Percentiles rank a stretch among this genome's conserved stretches.
phyloP scores from a whole-genome alignment of 805 yeast genomes.

The Ogataea zsoltii region DNA sequence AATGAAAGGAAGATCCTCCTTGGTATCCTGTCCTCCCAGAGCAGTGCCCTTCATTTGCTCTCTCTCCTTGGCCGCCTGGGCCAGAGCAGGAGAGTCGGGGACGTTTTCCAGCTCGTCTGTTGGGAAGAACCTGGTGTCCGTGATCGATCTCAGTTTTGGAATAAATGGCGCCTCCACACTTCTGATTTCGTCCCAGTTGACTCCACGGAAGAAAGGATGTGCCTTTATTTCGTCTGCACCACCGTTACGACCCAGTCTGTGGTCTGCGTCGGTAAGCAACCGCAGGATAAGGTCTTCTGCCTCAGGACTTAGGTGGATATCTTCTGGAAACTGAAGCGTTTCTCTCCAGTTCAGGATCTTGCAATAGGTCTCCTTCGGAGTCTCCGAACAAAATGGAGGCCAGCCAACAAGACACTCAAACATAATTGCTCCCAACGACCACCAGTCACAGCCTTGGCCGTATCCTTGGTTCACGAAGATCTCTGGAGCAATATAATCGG shows the following conservation, averaged over 20 bases:
- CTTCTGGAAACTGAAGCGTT: conserved; percentile 85
- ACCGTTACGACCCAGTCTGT: conserved; percentile 82
- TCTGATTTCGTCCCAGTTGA: conserved; percentile 87
- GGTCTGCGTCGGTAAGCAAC: conserved; percentile 74
- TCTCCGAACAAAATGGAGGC: conserved; percentile 96
- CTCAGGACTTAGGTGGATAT: conserved; percentile 84
- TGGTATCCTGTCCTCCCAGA: conserved; percentile 46
- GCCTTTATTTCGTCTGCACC: conserved; percentile 89
- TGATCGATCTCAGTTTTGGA: conserved; percentile 86
- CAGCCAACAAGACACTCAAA: conserved; percentile 94
- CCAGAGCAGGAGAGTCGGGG: conserved; percentile 82
- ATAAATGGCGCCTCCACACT: conserved; percentile 91
- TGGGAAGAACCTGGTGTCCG: conserved; percentile 97
- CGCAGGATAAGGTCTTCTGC: conserved; percentile 83
- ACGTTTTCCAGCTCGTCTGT: conserved; percentile 94
- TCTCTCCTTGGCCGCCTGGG: conserved; percentile 65
- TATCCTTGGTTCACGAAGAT: conserved; percentile 91
- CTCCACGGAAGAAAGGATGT: conserved; percentile 95
- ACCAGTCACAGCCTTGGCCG: conserved; percentile 98
- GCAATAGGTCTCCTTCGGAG: conserved; percentile 90
- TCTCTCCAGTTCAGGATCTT: conserved; percentile 92
- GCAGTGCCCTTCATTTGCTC: conserved; percentile 51
- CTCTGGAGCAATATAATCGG: conserved; percentile 95
- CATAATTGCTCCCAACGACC: conserved; percentile 97
- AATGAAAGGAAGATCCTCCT: conserved; percentile 93